Percentiles rank a stretch among this genome's conserved stretches.
Conservation (phyloP, 768 basidiomycete species). For the Boletus rufocinnamomeus region DNA sequence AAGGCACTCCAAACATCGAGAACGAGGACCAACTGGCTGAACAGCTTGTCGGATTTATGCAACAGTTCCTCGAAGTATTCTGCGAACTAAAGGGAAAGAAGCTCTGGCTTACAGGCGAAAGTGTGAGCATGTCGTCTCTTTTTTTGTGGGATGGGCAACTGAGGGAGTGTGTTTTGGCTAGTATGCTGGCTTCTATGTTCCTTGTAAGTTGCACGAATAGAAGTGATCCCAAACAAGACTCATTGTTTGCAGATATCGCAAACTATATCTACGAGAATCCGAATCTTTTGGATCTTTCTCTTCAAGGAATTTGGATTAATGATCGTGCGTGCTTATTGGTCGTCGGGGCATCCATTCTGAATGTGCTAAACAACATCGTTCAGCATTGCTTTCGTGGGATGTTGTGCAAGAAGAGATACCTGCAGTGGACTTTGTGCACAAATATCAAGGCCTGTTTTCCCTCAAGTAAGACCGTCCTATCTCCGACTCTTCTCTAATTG, state of each 20-base stretch:
- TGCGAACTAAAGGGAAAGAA: slow-evolving; percentile 72
- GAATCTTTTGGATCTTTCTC: slow-evolving; percentile 48
- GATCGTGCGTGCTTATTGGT: slow-evolving; percentile 54
- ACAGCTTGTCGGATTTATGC: slow-evolving; percentile 57
- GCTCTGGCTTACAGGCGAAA: slow-evolving; percentile 71
- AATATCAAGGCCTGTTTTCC: slow-evolving; percentile 67
- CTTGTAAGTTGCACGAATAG: slow-evolving; percentile 40
- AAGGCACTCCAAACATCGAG: slow-evolving; percentile 63
- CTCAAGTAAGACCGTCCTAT: slow-evolving; percentile 54
- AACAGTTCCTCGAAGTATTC: slow-evolving; percentile 78
- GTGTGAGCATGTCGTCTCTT: slow-evolving; percentile 52
- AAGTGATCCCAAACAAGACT: background rate
- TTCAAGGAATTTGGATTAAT: slow-evolving; percentile 72
- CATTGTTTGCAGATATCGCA: slow-evolving; percentile 58
- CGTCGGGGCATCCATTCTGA: background rate
- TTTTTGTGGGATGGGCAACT: background rate
- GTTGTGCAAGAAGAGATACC: slow-evolving; percentile 71
- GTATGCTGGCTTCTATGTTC: slow-evolving; percentile 76
- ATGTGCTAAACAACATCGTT: background rate
- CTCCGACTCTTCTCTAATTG: background rate
- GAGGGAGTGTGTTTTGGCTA: slow-evolving; percentile 22
- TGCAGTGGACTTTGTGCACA: slow-evolving; percentile 72
- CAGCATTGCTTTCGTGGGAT: slow-evolving; percentile 60
- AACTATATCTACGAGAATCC: slow-evolving; percentile 70
- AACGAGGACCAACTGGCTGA: slow-evolving; percentile 60